These are phyloP conservation scores for Stenogyne calaminthoides DNA, from an alignment of 305 asterid genomes.

Conservation along the genomic window DNA sequence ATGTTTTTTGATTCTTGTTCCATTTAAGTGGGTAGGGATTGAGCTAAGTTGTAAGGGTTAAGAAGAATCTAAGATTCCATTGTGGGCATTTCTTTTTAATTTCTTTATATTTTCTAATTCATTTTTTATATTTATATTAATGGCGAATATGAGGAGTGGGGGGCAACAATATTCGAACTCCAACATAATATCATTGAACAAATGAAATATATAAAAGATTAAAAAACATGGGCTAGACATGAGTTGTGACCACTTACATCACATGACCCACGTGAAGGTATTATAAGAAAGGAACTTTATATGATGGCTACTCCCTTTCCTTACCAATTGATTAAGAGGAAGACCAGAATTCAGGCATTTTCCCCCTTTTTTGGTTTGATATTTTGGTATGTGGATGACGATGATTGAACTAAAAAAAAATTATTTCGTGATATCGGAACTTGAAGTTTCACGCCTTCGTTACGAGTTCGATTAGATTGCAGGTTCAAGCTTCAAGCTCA, in stretches of 20 bases:
- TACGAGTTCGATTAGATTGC: no score
- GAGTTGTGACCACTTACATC: conserved; percentile 38
- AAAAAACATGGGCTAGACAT: background rate
- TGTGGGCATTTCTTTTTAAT: background rate
- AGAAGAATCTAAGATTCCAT: conserved; percentile 36
- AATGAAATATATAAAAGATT: conserved; percentile 21
- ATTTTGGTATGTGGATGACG: background rate
- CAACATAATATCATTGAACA: conserved; percentile 17
- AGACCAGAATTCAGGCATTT: background rate
- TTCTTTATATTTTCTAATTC: background rate
- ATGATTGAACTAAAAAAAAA: background rate
- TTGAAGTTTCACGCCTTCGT: no score
- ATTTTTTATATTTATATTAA: background rate
- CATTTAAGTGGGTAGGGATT: conserved; percentile 2
- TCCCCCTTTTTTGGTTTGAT: background rate
- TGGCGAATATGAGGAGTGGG: conserved; percentile 36
- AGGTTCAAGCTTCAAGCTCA: no score
- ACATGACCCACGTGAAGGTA: conserved; percentile 43
- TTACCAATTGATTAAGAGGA: background rate
- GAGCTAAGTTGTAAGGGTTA: background rate
- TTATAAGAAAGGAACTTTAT: conserved; percentile 3
- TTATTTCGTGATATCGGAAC: no score
- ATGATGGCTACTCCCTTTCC: background rate
- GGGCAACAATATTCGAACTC: no score
- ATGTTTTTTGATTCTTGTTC: conserved; percentile 19